phyloP scores from a whole-genome alignment of 2,329 filamentous ascomycete species.

The Phialemonium atrogriseum region DNA sequence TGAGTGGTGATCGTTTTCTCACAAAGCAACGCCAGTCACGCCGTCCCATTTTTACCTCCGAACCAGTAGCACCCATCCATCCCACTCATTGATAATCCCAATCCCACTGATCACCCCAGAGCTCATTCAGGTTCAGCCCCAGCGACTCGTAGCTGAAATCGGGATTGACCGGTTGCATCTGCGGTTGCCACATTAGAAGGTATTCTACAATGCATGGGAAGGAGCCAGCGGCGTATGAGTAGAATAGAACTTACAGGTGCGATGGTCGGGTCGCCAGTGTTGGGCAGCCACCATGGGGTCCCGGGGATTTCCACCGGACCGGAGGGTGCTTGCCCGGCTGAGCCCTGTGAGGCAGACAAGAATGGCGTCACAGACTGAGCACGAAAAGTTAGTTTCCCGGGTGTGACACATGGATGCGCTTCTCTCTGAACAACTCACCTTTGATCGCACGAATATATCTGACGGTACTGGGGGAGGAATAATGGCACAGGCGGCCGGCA shows the following conservation, averaged over 20 bases:
- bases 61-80: too few species aligned
- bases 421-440: slow-evolving; percentile 6
- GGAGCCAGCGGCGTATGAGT: too few species aligned
- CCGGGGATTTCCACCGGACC: slow-evolving; percentile 13
- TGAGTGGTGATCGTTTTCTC: too few species aligned
- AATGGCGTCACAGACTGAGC: slow-evolving; percentile 15
- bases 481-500: background rate
- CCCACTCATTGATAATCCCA: too few species aligned
- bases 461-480: slow-evolving; percentile 1
- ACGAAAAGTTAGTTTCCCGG: slow-evolving; percentile 3
- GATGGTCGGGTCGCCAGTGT: slow-evolving; percentile 23
- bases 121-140: slow-evolving; percentile 45
- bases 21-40: too few species aligned
- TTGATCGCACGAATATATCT: slow-evolving; percentile 10
- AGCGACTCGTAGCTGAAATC: slow-evolving; percentile 46
- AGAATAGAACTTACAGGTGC: slow-evolving; percentile 27
- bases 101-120: slow-evolving; percentile 32
- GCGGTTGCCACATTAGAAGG: slow-evolving; percentile 7
- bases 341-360: slow-evolving; percentile 9
- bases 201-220: slow-evolving; percentile 6
- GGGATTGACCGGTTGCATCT: slow-evolving; percentile 33
- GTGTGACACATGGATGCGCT: background rate
- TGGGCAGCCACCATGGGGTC: slow-evolving; percentile 17
- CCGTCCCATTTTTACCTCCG: too few species aligned
- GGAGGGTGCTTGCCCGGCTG: background rate